Evolutionary conservation across 1,284 basidiomycete species (phyloP), one percentile per base, ranked within the genome.

Genomic region (Boletellus sp.): DNA sequence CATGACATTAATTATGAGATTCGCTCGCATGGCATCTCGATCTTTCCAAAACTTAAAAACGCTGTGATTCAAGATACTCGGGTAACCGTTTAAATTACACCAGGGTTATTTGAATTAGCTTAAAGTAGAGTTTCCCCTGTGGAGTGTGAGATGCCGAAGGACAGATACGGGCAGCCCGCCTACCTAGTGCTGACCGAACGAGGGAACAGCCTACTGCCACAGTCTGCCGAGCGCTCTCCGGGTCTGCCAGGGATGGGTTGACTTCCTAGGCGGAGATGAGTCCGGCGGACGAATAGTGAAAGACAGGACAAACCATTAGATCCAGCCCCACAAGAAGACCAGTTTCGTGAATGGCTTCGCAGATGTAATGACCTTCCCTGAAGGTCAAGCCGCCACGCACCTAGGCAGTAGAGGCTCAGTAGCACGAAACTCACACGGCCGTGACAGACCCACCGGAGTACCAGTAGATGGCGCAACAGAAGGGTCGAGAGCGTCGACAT

Each of bases 281-380:
- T 11, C 11, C n/a, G 8, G 45, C 22, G 32, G n/a, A 14, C 33
- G 30, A 23, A 25, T 11, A 4, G 21, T 5, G 17, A 36, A 27
- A 34, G 33, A 46, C 13, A 7, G 32, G 22, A 62, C 79, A 43
- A 54, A 88, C 91, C 91, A 96, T 93, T 53, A 96, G 75, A 68
- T 96, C 94, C 25, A 99, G 72, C 0, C 86, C 92, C 19, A 95
- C 92, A 20, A 99, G 78, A 56, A 88, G 78, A 13, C 94, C 94
- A 1, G 95, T 99, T 74, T 98, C 93, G 55, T 85, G 84, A 36
- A 99, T 79, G 4, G 90, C 87, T 70, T 99, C 96, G 63, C 91
- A 94, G 61, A 98, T 96, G 69, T 95, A 96, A 69, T 94, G 90
- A 9, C 95, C 96, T 67, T 99, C 96, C 53, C 96, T 78, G 76